phyloP scores from a whole-genome alignment of 2,329 filamentous ascomycete genomes.

The Microsporum ferrugineum region DNA sequence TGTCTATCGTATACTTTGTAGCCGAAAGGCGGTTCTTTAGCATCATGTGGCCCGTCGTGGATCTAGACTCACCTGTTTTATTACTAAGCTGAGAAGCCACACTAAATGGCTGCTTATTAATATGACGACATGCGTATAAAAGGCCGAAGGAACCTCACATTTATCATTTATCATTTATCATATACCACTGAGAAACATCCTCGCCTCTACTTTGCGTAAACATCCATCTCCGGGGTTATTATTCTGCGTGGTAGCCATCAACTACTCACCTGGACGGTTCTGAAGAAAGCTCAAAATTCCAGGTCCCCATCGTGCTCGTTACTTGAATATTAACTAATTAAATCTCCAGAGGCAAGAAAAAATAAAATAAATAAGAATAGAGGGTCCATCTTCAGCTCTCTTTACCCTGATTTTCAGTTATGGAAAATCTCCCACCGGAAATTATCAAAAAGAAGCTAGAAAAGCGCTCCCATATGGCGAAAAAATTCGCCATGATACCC shows the following conservation, averaged over 20 bases:
- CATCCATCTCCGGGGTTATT: neutral
- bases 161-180: too few species aligned
- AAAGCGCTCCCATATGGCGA: slow-evolving; percentile 1
- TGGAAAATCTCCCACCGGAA: neutral
- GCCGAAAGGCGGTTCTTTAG: too few species aligned
- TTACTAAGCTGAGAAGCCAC: too few species aligned
- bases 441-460: neutral
- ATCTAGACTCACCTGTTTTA: too few species aligned
- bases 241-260: neutral
- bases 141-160: too few species aligned
- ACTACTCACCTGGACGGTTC: neutral
- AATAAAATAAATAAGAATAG: too few species aligned
- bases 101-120: too few species aligned
- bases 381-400: neutral
- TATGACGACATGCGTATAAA: too few species aligned
- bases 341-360: too few species aligned
- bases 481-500: neutral
- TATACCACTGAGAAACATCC: too few species aligned
- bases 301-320: neutral
- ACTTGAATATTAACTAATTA: neutral
- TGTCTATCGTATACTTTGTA: too few species aligned
- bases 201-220: neutral
- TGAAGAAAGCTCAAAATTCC: neutral
- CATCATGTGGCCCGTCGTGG: too few species aligned
- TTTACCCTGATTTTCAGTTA: neutral